Percentiles rank a stretch among this genome's conserved stretches.
phyloP scores from a whole-genome alignment of 2,329 filamentous ascomycete genomes.

The Triangularia verruculosa region DNA sequence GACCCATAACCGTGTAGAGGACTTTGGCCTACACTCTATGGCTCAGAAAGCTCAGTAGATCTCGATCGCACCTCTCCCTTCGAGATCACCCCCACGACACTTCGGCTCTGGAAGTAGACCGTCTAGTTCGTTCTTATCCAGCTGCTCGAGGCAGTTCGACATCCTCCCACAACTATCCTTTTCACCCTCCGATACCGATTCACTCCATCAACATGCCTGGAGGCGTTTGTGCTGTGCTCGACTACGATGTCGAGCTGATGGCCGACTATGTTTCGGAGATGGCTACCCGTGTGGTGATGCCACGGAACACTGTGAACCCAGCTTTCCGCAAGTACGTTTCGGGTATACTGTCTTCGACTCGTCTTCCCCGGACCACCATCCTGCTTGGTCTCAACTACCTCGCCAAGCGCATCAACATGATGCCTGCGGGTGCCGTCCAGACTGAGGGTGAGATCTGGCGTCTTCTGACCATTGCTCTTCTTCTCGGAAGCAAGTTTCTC shows the following conservation, averaged over 20 bases:
- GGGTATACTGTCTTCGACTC: slow-evolving; percentile 85
- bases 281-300: slow-evolving; percentile 60
- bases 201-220: slow-evolving; percentile 58
- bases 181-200: slow-evolving; percentile 1
- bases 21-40: slow-evolving; percentile 33
- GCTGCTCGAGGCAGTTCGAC: slow-evolving; percentile 41
- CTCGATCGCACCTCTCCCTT: slow-evolving; percentile 26
- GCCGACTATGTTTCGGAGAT: slow-evolving; percentile 92
- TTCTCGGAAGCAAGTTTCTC: slow-evolving; percentile 91
- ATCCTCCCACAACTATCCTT: slow-evolving; percentile 28
- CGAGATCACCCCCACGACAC: slow-evolving; percentile 32
- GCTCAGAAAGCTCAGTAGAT: slow-evolving; percentile 38
- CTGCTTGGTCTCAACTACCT: slow-evolving; percentile 87
- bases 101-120: slow-evolving; percentile 37
- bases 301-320: slow-evolving; percentile 54
- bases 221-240: slow-evolving; percentile 88
- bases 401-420: slow-evolving; percentile 75
- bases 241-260: slow-evolving; percentile 97
- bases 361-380: slow-evolving; percentile 87
- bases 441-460: slow-evolving; percentile 78
- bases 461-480: slow-evolving; percentile 77
- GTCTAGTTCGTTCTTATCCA: slow-evolving; percentile 32
- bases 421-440: slow-evolving; percentile 52
- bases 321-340: slow-evolving; percentile 89
- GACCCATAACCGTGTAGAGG: slow-evolving; percentile 9